phyloP scores from a whole-genome alignment of 495 filamentous ascomycete species.

The Lichina pygmaea region DNA sequence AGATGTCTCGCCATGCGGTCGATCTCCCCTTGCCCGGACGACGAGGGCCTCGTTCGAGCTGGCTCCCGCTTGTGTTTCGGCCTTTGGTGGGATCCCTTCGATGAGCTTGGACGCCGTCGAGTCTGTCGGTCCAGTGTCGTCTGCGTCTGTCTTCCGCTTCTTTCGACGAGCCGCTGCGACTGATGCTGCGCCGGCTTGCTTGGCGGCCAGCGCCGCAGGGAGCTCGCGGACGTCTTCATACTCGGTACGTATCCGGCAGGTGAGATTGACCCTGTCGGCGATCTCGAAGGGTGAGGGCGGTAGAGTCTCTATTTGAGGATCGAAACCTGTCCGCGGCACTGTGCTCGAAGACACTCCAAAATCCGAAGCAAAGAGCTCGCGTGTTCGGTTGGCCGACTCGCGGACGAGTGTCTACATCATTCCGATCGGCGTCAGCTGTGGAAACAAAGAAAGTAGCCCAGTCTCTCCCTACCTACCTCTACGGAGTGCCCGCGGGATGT shows the following conservation, averaged over 20 bases:
- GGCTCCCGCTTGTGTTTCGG: constrained; percentile 12
- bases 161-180: constrained; percentile 30
- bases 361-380: constrained; percentile 21
- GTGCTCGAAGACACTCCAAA: constrained; percentile 12
- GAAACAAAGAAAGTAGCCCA: not conserved
- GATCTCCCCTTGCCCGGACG: constrained; percentile 13
- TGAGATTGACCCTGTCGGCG: constrained; percentile 23
- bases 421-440: not conserved
- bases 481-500: not conserved
- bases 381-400: constrained; percentile 38
- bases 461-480: not conserved
- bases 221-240: constrained; percentile 61
- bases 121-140: constrained; percentile 23
- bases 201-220: constrained; percentile 62
- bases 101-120: constrained; percentile 39
- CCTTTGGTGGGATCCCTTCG: constrained; percentile 28
- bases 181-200: constrained; percentile 40
- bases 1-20: constrained; percentile 16
- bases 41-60: constrained; percentile 30
- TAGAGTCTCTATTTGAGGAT: constrained; percentile 14
- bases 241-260: constrained; percentile 41
- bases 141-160: constrained; percentile 18
- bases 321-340: constrained; percentile 6
- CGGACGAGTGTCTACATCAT: constrained; percentile 14
- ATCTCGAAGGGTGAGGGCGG: constrained; percentile 10